Base-by-base conservation (phyloP, 2,329 filamentous ascomycete genomes). In the Diaporthe destruens region DNA sequence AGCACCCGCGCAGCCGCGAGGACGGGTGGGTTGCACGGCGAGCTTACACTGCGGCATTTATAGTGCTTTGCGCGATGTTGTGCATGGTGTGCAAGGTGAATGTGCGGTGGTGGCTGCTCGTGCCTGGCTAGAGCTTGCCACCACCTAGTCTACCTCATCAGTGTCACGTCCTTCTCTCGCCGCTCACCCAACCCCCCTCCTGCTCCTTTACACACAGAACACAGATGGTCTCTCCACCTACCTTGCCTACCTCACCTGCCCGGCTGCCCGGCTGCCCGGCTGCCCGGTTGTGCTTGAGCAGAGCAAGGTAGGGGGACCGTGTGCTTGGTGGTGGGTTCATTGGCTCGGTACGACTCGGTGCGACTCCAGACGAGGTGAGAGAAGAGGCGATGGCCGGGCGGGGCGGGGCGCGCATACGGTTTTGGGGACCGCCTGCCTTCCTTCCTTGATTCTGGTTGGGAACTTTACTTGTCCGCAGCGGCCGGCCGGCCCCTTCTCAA, bases 1-100 rank as follows among this genome's bases (percentile, higher is more conserved):
- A 32, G 54, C n/a, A 39, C 18, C 12, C 56, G 14, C 12, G 56
- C n/a, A 39, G 9, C 12, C 56, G 14, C 12, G 56, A 42, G 36
- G 36, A n/a, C 44, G 44, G 44, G 44, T 20, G 6, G 34, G 57
- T 61, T 61, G 18, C 57, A 61, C 57, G 23, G 23, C 57, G 23
- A 25, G 39, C 36, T 61, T 61, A 39, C 57, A 61, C 57, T 20
- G 57, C 57, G 42, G 57, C 57, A 63, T 63, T 25, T 63, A 63
- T 47, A 63, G 57, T 63, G 57, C 20, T 47, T 47, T 47, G 57
- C 57, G 25, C 11, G 39, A 63, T 39, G 39, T 44, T 63, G 39
- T 63, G 57, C 39, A 25, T 29, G 42, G 57, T 42, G 39, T 20
- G 57, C 39, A 8, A 8, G 23, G n/a, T 44, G 53, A 6, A 5